Conservation (phyloP, 495 filamentous ascomycete species). For the Xylaria nigripes region DNA sequence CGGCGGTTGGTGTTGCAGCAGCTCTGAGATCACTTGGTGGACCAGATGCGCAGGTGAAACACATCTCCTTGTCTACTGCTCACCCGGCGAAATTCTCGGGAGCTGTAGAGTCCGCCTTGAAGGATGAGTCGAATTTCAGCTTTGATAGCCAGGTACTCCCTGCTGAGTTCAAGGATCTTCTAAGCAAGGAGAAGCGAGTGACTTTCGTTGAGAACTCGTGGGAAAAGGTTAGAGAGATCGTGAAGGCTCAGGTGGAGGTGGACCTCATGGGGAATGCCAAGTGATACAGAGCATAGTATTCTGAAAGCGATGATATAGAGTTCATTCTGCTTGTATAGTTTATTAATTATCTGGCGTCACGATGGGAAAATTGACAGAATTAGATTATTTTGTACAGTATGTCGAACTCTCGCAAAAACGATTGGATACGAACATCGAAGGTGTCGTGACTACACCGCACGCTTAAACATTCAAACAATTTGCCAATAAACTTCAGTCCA, state of each 20-base stretch:
- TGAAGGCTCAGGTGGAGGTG: conserved; percentile 48
- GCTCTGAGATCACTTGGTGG: conserved; percentile 52
- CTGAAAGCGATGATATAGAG: neutral
- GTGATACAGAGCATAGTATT: conserved; percentile 12
- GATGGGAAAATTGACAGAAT: neutral
- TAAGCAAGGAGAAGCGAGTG: conserved; percentile 55
- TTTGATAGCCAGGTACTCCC: conserved; percentile 69
- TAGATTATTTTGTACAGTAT: no score
- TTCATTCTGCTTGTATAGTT: neutral
- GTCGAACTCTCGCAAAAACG: no score
- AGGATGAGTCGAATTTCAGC: conserved; percentile 54
- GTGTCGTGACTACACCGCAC: no score
- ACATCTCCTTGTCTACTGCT: conserved; percentile 81
- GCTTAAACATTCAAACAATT: no score
- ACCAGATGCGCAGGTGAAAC: conserved; percentile 41
- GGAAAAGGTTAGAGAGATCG: conserved; percentile 44
- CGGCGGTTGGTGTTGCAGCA: conserved; percentile 74
- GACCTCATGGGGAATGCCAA: conserved; percentile 26
- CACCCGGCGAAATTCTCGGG: conserved; percentile 89
- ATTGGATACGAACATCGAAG: no score
- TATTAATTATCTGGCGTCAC: neutral
- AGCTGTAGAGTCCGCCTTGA: conserved; percentile 68
- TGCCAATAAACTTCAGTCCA: no score
- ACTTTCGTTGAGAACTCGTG: conserved; percentile 43
- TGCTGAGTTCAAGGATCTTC: conserved; percentile 65